A percentile compares a stretch with the other conserved stretches of the same genome.
phyloP scores from a whole-genome alignment of 2,329 filamentous ascomycete species.

The Fusarium brachygibbosum region DNA sequence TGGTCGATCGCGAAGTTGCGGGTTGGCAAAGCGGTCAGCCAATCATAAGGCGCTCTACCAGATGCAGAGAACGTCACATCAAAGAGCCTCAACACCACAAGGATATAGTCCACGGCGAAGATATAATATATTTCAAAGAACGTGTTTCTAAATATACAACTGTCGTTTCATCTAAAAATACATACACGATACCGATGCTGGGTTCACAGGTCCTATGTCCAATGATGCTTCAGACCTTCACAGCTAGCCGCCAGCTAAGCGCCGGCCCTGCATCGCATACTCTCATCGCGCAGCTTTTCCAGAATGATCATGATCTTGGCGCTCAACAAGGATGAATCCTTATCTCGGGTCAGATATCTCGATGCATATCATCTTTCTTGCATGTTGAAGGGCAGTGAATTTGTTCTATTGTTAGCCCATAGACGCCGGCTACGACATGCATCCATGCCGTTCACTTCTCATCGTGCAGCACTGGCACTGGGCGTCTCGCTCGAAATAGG shows the following conservation, averaged over 20 bases:
- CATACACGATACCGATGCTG: background rate
- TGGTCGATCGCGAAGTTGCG: conserved; percentile 5
- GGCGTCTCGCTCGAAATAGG: conserved; percentile 41
- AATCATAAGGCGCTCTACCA: conserved; percentile 31
- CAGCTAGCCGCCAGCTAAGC: conserved; percentile 48
- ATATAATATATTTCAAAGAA: conserved; percentile 3
- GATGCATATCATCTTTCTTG: conserved; percentile 29
- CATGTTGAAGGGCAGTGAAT: conserved; percentile 11
- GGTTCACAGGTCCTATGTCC: conserved; percentile 21
- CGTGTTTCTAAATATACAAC: conserved; percentile 21
- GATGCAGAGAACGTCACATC: conserved; percentile 27
- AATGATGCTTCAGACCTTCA: conserved; percentile 27
- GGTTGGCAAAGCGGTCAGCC: conserved; percentile 28
- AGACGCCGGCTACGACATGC: conserved; percentile 34
- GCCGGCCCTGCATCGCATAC: conserved; percentile 36
- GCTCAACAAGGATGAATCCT: conserved; percentile 29
- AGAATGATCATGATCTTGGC: conserved; percentile 36
- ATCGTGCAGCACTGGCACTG: conserved; percentile 27
- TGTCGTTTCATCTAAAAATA: conserved; percentile 37
- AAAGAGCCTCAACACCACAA: conserved; percentile 49
- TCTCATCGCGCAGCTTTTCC: conserved; percentile 31
- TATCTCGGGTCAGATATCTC: conserved; percentile 31
- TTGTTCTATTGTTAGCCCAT: conserved; percentile 22
- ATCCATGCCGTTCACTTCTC: conserved; percentile 12
- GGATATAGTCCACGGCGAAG: background rate